Evolutionary conservation across 2,329 filamentous ascomycete genomes (phyloP), one percentile per base, ranked within the genome.

Genomic region (Phaeophleospora eucalypticola): DNA sequence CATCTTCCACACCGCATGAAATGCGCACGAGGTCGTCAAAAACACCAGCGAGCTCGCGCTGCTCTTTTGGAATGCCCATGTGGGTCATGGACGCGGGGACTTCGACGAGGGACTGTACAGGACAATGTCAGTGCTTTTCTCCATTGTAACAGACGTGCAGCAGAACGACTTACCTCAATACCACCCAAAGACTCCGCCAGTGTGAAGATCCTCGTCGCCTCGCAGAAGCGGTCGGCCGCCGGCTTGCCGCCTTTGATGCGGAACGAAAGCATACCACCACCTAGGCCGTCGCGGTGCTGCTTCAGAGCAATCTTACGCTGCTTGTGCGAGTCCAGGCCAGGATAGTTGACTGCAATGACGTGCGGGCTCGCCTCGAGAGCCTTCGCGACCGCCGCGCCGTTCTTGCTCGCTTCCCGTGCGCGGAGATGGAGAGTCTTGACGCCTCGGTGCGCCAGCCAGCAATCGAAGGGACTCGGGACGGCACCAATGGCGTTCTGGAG

Each of bases 261-360:
- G 83, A 98, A 98, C 48, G 86, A 91, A 36, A 98, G 82, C 93
- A 98, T 98, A 52, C 93, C 93, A 58, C 93, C 93, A 50, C 93
- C 93, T 79, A 97, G 85, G 53, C 86, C 93, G 60, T 94, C 80
- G 58, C 93, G 87, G 74, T 98, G 93, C 74, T 98, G 93, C 73
- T 87, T 89, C 62, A 84, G 67, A 16, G 91, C 89, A 60, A 98
- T 89, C 54, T 78, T 77, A 60, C 89, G 84, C 65, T 97, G 89
- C 4, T 86, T 85, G 71, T 97, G 91, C 8, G 87, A 91, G 55
- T 84, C 78, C 4, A 96, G 79, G 20, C 93, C 93, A 1, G 93
- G 93, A 72, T 98, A 98, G 76, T 97, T 95, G 69, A 98, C 91
- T 12, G 86, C 78, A 61, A 94, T 78, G 65, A 97, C 89, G 64